Base-by-base conservation (phyloP, 2,329 filamentous ascomycete species). In the Trichophyton verrucosum region DNA sequence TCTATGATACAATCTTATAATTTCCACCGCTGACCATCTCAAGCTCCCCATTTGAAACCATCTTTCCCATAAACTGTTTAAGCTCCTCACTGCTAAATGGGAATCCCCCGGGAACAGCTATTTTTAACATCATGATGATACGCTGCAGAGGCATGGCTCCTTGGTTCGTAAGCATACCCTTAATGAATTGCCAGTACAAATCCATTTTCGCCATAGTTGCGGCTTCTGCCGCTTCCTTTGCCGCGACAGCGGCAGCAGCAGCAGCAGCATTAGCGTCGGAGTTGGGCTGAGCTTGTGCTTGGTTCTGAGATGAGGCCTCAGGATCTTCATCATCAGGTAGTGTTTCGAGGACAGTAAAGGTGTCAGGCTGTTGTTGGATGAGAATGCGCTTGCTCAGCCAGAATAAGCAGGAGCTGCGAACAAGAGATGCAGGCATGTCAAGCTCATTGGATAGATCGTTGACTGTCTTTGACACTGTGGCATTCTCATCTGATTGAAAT, bases 71-170 rank as follows among this genome's bases (percentile, higher is more conserved):
- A 71, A 96, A 88, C 72, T 87, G 88, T 68, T 85, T 83, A 64
- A 97, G 75, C 75, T 97, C 91, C 70, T 96, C 91, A 68, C 89
- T 89, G 64, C 87, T 89, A 81, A 90, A 96, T 0, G 89, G 84
- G 70, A 96, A 96, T 1, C 91, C 91, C 11, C 90, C 90, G 0
- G 88, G 83, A 59, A 96, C 85, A 62, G 92, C 82, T 81, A 97
- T 92, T 75, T 89, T 90, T 80, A 99, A 81, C 89, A 97, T 96
- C 86, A 91, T 95, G 7, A 85, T 81, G 65, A 99, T 95, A 71
- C 91, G 83, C 60, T 80, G 80, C 62, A 91, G 77, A 58, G 88
- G 86, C 88, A 96, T 94, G 30, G 87, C 84, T 17, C 87, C 87
- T 67, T 90, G 87, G 73, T 96, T 96, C 64, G 90, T 96, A 74